Conservation (phyloP, 2,329 filamentous ascomycete species). For the Chaetomiaceae sp. region DNA sequence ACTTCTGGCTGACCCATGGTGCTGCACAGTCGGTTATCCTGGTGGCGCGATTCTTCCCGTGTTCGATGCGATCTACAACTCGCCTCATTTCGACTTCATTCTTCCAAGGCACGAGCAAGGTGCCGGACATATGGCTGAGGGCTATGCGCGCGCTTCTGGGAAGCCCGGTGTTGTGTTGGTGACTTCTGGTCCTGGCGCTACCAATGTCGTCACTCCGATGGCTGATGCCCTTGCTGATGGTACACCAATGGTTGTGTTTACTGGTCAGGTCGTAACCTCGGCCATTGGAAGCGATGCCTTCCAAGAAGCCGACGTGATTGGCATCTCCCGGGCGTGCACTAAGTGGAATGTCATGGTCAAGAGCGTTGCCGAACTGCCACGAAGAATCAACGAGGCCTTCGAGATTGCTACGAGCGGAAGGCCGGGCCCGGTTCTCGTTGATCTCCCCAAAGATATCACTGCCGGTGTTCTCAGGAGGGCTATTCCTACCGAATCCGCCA, state of each 20-base stretch:
- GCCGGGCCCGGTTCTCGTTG: conserved; percentile 90
- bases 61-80: conserved; percentile 99
- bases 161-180: conserved; percentile 95
- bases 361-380: conserved; percentile 85
- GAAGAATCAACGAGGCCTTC: conserved; percentile 94
- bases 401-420: conserved; percentile 94
- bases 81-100: conserved; percentile 92
- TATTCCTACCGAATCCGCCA: conserved; percentile 69
- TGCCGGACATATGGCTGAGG: conserved; percentile 97
- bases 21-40: conserved; percentile 73
- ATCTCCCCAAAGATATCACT: conserved; percentile 94
- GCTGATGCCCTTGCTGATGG: conserved; percentile 94
- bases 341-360: conserved; percentile 99
- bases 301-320: conserved; percentile 92
- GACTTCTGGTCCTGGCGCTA: conserved; percentile 92
- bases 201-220: conserved; percentile 94
- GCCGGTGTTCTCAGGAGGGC: conserved; percentile 76
- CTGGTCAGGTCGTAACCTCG: conserved; percentile 82
- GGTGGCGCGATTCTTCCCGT: conserved; percentile 95
- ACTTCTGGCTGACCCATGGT: conserved; percentile 1
- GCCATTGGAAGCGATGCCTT: conserved; percentile 95
- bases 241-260: conserved; percentile 93
- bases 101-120: conserved; percentile 96
- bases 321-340: conserved; percentile 90
- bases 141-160: conserved; percentile 89